phyloP scores from a whole-genome alignment of 2,329 filamentous ascomycete genomes.

The Juglanconis sp. region DNA sequence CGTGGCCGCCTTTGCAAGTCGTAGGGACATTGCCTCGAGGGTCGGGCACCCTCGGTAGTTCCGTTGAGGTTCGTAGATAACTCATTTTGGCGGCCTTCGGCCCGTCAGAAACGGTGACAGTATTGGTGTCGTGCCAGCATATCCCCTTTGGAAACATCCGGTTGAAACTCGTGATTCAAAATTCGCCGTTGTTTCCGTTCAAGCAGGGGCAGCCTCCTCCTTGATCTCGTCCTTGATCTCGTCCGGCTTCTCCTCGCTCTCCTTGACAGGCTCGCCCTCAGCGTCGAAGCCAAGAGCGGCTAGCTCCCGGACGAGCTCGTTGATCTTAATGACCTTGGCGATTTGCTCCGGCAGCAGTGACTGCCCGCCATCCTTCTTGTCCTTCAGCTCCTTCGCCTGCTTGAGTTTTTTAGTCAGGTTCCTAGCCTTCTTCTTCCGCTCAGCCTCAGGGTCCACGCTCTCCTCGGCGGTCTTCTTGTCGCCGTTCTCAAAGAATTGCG shows the following conservation, averaged over 20 bases:
- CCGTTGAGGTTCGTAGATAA: not conserved
- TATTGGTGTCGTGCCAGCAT: not conserved
- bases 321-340: constrained; percentile 96
- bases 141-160: not conserved
- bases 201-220: constrained; percentile 17
- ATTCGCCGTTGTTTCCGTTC: not conserved
- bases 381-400: constrained; percentile 84
- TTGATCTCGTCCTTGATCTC: constrained; percentile 39
- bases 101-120: not conserved
- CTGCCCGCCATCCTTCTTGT: constrained; percentile 86
- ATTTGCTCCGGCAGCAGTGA: constrained; percentile 87
- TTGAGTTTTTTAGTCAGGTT: constrained; percentile 92
- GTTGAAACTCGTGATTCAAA: not conserved
- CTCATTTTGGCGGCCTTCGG: not conserved
- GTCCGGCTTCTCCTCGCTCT: constrained; percentile 35
- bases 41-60: not conserved
- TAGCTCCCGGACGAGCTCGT: constrained; percentile 85
- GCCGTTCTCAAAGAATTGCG: constrained; percentile 22
- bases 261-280: constrained; percentile 58
- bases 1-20: not conserved
- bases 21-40: no score
- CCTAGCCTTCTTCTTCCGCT: constrained; percentile 88
- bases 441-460: constrained; percentile 63
- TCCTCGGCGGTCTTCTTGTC: constrained; percentile 23
- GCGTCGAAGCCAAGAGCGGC: constrained; percentile 80